phyloP scores from a whole-genome alignment of 768 basidiomycete genomes.

The Albatrellus ellisii region DNA sequence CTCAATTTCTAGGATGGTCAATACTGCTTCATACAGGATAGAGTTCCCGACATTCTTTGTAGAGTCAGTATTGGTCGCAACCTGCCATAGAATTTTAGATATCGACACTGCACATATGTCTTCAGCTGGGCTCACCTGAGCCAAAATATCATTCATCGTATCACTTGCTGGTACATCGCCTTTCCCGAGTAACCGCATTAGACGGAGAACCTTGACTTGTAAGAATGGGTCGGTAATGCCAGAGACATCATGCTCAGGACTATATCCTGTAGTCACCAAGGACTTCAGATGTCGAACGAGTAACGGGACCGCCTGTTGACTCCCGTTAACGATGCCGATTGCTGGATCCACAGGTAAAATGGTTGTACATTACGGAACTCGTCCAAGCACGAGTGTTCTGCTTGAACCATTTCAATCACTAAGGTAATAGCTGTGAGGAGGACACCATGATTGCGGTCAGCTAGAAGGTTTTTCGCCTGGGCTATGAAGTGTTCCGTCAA shows the following conservation, averaged over 20 bases:
- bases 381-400: constrained; percentile 55
- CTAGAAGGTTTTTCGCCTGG: constrained; percentile 82
- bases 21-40: constrained; percentile 93
- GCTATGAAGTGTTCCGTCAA: constrained; percentile 82
- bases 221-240: constrained; percentile 97
- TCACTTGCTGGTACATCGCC: constrained; percentile 83
- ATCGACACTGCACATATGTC: neutral
- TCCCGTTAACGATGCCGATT: constrained; percentile 2
- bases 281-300: constrained; percentile 94
- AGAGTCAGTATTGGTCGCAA: constrained; percentile 98
- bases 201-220: constrained; percentile 83
- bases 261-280: constrained; percentile 90
- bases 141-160: constrained; percentile 96
- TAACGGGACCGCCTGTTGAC: constrained; percentile 68
- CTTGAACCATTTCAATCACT: constrained; percentile 86
- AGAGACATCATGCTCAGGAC: constrained; percentile 98
- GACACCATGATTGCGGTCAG: constrained; percentile 95
- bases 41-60: constrained; percentile 98
- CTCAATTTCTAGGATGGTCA: constrained; percentile 84
- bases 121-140: constrained; percentile 45
- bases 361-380: constrained; percentile 79
- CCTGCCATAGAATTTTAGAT: constrained; percentile 29
- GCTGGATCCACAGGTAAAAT: constrained; percentile 3
- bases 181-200: constrained; percentile 79
- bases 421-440: constrained; percentile 89